A percentile compares a stretch with the other conserved stretches of the same genome.
Evolutionary conservation across 2,329 filamentous ascomycete genomes (phyloP).

Genomic region (Xylariaceae sp.): DNA sequence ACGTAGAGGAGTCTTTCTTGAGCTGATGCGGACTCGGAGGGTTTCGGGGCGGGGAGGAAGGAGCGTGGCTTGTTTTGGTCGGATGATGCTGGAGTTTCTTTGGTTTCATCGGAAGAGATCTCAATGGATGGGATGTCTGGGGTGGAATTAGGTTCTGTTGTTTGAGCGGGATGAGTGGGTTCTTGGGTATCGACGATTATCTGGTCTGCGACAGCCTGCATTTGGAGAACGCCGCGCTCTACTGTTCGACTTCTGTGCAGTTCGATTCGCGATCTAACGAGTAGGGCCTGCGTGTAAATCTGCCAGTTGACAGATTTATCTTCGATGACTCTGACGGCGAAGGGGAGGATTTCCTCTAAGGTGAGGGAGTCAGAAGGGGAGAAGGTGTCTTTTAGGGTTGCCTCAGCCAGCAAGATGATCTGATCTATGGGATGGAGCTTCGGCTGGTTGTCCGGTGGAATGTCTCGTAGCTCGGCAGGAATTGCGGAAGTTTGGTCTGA

Average conservation of each 20-base stretch:
- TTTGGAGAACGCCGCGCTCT: conserved; percentile 83
- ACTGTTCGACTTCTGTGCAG: conserved; percentile 81
- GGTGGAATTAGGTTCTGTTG: conserved; percentile 12
- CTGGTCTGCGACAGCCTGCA: conserved; percentile 94
- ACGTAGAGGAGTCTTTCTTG: conserved; percentile 77
- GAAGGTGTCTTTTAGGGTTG: conserved; percentile 82
- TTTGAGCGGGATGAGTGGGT: conserved; percentile 21
- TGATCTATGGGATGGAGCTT: conserved; percentile 80
- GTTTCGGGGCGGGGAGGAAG: conserved; percentile 75
- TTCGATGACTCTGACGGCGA: conserved; percentile 79
- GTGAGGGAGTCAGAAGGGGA: conserved; percentile 81
- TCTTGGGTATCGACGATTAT: conserved; percentile 74
- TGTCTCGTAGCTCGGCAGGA: conserved; percentile 55
- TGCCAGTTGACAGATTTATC: conserved; percentile 97
- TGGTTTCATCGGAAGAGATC: conserved; percentile 34
- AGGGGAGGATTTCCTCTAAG: conserved; percentile 89
- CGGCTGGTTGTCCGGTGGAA: conserved; percentile 79
- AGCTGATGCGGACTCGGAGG: conserved; percentile 73
- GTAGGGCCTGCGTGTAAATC: conserved; percentile 87
- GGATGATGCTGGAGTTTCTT: conserved; percentile 13
- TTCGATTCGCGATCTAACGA: conserved; percentile 88
- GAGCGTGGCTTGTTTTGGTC: conserved; percentile 56
- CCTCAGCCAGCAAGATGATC: conserved; percentile 82
- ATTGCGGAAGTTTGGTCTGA: conserved; percentile 39
- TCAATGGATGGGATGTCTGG: conserved; percentile 42